Percentiles rank a stretch among this genome's conserved stretches.
phyloP scores from a whole-genome alignment of 257 asterid species.

The Salvia rosmarinus region DNA sequence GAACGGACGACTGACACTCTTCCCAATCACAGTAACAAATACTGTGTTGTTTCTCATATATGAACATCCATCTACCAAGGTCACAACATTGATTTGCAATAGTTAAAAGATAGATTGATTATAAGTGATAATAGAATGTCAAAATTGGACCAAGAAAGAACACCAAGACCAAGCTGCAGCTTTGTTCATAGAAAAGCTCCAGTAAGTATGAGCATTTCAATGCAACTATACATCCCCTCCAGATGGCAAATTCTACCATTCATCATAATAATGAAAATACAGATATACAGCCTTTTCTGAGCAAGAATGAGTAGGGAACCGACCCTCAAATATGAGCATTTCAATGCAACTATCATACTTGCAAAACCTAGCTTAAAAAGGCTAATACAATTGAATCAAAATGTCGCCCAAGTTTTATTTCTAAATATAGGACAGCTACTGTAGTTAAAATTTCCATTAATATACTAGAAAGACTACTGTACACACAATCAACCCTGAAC shows the following conservation, averaged over 20 bases:
- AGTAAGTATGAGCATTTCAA: neutral
- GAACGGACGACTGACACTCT: neutral
- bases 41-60: neutral
- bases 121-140: neutral
- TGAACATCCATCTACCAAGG: neutral
- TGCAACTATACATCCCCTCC: neutral
- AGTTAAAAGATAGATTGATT: neutral
- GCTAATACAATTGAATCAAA: neutral
- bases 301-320: neutral
- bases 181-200: neutral
- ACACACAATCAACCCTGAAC: slow-evolving; percentile 16
- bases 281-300: neutral
- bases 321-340: neutral
- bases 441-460: neutral
- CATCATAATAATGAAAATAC: neutral
- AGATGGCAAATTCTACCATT: neutral
- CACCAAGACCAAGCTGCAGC: neutral
- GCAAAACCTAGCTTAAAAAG: neutral
- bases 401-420: neutral
- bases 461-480: neutral
- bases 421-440: neutral
- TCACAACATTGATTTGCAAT: neutral
- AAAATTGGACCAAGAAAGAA: neutral
- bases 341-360: neutral
- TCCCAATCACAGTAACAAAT: neutral